Evolutionary conservation across 2,329 filamentous ascomycete species (phyloP).

Genomic region (Sclerotinia minor): DNA sequence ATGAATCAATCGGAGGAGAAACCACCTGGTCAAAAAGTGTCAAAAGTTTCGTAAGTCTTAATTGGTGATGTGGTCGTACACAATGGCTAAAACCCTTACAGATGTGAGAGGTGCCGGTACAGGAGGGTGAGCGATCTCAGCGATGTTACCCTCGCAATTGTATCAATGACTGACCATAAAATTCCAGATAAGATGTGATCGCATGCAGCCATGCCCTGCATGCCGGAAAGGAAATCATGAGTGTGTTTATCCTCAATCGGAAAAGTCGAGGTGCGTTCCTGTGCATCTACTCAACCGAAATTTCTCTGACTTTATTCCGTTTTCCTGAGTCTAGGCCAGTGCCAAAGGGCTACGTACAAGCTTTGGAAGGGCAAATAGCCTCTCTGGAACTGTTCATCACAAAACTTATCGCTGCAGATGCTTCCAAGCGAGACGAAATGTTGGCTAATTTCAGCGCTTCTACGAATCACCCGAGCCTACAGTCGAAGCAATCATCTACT

Average conservation of each 20-base stretch:
- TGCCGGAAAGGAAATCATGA: slow-evolving; percentile 48
- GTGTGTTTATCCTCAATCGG: slow-evolving; percentile 46
- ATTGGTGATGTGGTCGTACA: background rate
- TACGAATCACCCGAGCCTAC: slow-evolving; percentile 24
- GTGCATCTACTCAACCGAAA: background rate
- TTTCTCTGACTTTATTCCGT: background rate
- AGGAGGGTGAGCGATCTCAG: slow-evolving; percentile 43
- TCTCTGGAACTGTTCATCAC: slow-evolving; percentile 50
- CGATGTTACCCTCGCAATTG: background rate
- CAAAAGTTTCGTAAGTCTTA: slow-evolving; percentile 21
- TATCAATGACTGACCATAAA: background rate
- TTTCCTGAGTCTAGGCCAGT: slow-evolving; percentile 43
- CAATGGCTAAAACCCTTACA: slow-evolving; percentile 29
- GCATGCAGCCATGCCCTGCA: slow-evolving; percentile 51
- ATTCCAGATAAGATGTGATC: slow-evolving; percentile 53
- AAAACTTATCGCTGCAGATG: slow-evolving; percentile 47
- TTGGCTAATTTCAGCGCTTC: slow-evolving; percentile 44
- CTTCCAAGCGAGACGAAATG: slow-evolving; percentile 46
- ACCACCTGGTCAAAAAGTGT: background rate
- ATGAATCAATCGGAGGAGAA: slow-evolving; percentile 11
- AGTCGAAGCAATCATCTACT: slow-evolving; percentile 12
- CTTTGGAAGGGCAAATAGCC: slow-evolving; percentile 50
- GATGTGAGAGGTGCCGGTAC: slow-evolving; percentile 48
- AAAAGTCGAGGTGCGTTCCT: slow-evolving; percentile 45
- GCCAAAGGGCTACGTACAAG: slow-evolving; percentile 49